Base-by-base conservation (phyloP, 805 yeast genomes). In the Lipomyces sp. region DNA sequence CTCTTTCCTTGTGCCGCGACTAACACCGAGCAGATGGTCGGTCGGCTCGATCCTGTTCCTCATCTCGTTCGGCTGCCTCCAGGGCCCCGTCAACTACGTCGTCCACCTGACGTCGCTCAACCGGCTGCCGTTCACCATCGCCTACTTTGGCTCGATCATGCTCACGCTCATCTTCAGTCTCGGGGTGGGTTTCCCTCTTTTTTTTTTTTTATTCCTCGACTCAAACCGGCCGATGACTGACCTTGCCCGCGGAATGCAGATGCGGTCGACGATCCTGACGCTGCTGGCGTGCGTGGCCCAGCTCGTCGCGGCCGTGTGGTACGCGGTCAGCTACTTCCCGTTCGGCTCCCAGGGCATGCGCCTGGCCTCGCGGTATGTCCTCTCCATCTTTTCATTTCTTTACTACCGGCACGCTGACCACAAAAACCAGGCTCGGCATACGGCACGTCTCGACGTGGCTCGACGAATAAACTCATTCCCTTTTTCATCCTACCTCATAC, bases 301-400 rank as follows among this genome's bases (percentile, higher is more conserved):
- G 67, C 72, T 90, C 7, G 68, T 93, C 49, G 91, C 96, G 1
- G 89, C 93, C n/a, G 62, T 88, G 4, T 90, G 90, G 74, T 93
- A 93, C 67, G 83, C 93, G 0, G 75, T 91, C 37, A 86, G 95
- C 62, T 93, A 93, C 68, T 91, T 93, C 76, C 98, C 98, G 13
- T 85, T 90, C 71, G 98, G 98, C 16, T 47, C 62, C 8, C 63
- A 60, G 34, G 63, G 63, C 23, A 47, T 60, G 26, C 49, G 59
- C 7, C 38, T 60, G 22, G 62, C 61, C 32, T 51, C 62, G 16
- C 39, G 63, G 58, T 55, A 43, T 5, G 57, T 33, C n/a, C 18
- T n/a, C 36, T n/a, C 29, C 28, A 13, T 23, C 16, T 19, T 21
- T 38, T 13, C 26, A 19, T 24, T 33, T 26, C 22, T 34, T n/a